A percentile compares a stretch with the other conserved stretches of the same genome.
phyloP scores from a whole-genome alignment of 2,329 filamentous ascomycete genomes.

The Acrodontium crateriforme region DNA sequence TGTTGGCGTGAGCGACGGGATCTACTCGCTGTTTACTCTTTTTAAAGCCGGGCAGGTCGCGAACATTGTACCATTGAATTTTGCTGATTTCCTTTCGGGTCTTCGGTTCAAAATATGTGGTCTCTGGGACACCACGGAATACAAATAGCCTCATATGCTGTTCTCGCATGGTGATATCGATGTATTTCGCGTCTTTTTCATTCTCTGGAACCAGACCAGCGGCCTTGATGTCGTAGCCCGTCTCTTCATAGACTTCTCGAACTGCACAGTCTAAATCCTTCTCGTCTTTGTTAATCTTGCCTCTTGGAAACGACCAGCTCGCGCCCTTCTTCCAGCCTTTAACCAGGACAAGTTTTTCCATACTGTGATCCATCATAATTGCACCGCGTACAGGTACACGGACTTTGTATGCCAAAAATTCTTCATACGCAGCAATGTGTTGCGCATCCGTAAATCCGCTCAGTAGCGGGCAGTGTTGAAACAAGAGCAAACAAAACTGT shows the following conservation, averaged over 20 bases:
- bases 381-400: conserved; percentile 86
- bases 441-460: conserved; percentile 65
- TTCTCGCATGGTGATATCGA: conserved; percentile 80
- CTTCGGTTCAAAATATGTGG: conserved; percentile 75
- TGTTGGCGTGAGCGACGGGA: conserved; percentile 56
- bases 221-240: conserved; percentile 66
- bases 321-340: conserved; percentile 97
- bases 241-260: conserved; percentile 92
- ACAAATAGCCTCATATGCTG: conserved; percentile 90
- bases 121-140: conserved; percentile 74
- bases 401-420: conserved; percentile 90
- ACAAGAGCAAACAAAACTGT: conserved; percentile 78
- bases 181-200: conserved; percentile 53
- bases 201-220: conserved; percentile 60
- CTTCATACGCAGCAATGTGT: conserved; percentile 71
- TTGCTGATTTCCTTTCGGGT: conserved; percentile 97
- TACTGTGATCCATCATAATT: conserved; percentile 81
- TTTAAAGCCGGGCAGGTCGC: conserved; percentile 70
- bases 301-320: conserved; percentile 91
- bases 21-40: conserved; percentile 48
- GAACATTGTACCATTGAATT: conserved; percentile 87
- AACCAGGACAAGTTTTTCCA: conserved; percentile 87
- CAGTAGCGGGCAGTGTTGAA: conserved; percentile 84
- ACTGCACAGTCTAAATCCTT: conserved; percentile 86
- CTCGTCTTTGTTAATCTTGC: conserved; percentile 97